phyloP scores from a whole-genome alignment of 2,329 filamentous ascomycete species.

The Nemania abortiva region DNA sequence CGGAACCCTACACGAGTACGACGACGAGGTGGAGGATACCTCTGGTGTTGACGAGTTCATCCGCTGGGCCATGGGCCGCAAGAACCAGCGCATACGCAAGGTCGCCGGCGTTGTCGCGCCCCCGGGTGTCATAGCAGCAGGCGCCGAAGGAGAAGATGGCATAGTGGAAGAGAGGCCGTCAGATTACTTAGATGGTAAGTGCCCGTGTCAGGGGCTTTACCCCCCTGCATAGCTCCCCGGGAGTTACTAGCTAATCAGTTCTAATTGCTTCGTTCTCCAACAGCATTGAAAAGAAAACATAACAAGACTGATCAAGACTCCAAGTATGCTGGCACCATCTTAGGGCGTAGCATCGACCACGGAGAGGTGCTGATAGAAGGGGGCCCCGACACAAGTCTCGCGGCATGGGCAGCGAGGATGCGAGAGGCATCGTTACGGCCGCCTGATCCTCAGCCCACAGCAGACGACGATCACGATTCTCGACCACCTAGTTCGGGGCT shows the following conservation, averaged over 20 bases:
- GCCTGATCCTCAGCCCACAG: constrained; percentile 42
- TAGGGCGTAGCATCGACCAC: constrained; percentile 80
- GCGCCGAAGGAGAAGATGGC: constrained; percentile 58
- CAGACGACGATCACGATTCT: constrained; percentile 52
- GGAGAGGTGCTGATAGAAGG: constrained; percentile 83
- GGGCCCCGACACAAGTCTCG: constrained; percentile 74
- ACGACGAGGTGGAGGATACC: constrained; percentile 69
- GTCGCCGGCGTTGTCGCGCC: constrained; percentile 76
- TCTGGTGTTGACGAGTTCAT: constrained; percentile 83
- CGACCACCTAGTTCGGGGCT: constrained; percentile 66
- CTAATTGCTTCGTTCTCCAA: constrained; percentile 5
- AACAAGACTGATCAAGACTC: constrained; percentile 89
- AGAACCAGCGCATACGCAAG: constrained; percentile 83
- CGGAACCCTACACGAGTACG: constrained; percentile 1
- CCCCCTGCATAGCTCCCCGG: not conserved
- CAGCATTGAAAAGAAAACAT: constrained; percentile 90
- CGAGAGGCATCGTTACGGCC: constrained; percentile 50
- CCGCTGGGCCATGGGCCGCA: constrained; percentile 79
- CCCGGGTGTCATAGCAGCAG: constrained; percentile 45
- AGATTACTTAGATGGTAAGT: constrained; percentile 76
- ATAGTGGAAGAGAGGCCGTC: constrained; percentile 63
- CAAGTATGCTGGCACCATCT: constrained; percentile 84
- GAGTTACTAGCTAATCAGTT: not conserved
- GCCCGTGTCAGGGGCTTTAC: not conserved
- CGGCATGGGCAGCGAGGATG: constrained; percentile 70